These are phyloP conservation scores for Aspergillus sojae DNA, from an alignment of 2,329 filamentous ascomycete species.

Conservation along the genomic window DNA sequence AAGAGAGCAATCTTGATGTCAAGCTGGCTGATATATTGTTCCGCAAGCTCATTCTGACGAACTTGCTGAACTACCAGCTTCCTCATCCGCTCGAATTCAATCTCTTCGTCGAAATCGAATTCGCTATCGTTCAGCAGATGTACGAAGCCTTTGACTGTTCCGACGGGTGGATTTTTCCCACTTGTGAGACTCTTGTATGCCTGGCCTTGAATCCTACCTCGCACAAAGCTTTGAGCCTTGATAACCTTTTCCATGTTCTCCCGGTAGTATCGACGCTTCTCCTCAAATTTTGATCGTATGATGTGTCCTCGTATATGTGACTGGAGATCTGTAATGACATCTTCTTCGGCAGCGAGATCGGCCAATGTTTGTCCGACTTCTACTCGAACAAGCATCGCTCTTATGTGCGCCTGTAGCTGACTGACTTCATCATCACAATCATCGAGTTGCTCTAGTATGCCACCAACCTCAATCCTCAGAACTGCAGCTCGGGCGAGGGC, in stretches of 20 bases:
- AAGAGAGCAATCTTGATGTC: conserved; percentile 98
- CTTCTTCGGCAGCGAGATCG: conserved; percentile 81
- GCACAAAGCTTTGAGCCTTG: conserved; percentile 96
- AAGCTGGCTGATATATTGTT: conserved; percentile 97
- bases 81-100: conserved; percentile 91
- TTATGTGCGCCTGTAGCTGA: conserved; percentile 72
- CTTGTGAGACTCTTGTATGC: conserved; percentile 96
- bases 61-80: conserved; percentile 98
- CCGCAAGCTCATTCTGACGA: conserved; percentile 92
- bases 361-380: conserved; percentile 73
- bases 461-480: conserved; percentile 42
- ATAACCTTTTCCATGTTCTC: conserved; percentile 99
- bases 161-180: conserved; percentile 94
- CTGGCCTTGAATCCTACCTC: conserved; percentile 92
- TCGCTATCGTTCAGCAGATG: conserved; percentile 97
- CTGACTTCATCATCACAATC: conserved; percentile 68
- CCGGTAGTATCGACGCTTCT: conserved; percentile 85
- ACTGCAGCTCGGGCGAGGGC: conserved; percentile 45
- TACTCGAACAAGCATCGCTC: conserved; percentile 77
- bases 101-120: conserved; percentile 98
- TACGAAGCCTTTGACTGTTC: conserved; percentile 96
- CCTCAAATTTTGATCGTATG: conserved; percentile 73
- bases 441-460: conserved; percentile 69
- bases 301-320: conserved; percentile 72
- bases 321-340: conserved; percentile 74